A percentile compares a stretch with the other conserved stretches of the same genome.
These are phyloP conservation scores for Colletotrichum chlorophyti DNA, from an alignment of 2,329 filamentous ascomycete genomes.

Conservation along the genomic window DNA sequence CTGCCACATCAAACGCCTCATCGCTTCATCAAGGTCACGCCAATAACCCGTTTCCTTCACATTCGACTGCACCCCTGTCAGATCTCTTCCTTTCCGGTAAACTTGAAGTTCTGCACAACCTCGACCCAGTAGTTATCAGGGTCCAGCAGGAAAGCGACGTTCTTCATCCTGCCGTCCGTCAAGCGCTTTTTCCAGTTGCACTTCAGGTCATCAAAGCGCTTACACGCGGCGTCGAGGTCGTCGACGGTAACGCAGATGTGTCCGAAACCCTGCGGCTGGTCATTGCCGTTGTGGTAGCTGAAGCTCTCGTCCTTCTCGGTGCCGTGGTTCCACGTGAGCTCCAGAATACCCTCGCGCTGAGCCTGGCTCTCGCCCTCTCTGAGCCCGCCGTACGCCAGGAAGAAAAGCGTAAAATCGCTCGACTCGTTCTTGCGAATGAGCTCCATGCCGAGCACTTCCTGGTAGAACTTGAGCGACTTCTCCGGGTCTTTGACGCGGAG, in stretches of 20 bases:
- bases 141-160: constrained; percentile 89
- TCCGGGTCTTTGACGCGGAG: constrained; percentile 86
- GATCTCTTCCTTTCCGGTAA: constrained; percentile 61
- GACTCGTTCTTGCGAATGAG: constrained; percentile 77
- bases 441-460: constrained; percentile 89
- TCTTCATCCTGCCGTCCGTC: constrained; percentile 91
- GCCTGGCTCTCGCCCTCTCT: constrained; percentile 63
- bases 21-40: neutral
- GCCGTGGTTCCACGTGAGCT: constrained; percentile 85
- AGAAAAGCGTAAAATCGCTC: constrained; percentile 88
- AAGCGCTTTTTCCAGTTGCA: constrained; percentile 95
- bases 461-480: constrained; percentile 79
- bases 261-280: constrained; percentile 90
- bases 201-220: constrained; percentile 80
- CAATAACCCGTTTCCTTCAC: too few relatives aligned
- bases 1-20: constrained; percentile 1
- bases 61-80: too few relatives aligned
- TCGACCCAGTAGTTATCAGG: constrained; percentile 88
- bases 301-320: constrained; percentile 87
- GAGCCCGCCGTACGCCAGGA: constrained; percentile 75
- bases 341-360: constrained; percentile 81
- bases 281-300: constrained; percentile 91
- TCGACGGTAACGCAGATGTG: constrained; percentile 92
- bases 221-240: constrained; percentile 85
- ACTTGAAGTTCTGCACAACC: constrained; percentile 78